Conservation (phyloP, 495 filamentous ascomycete species). For the Barbatosphaeria neglecta region DNA sequence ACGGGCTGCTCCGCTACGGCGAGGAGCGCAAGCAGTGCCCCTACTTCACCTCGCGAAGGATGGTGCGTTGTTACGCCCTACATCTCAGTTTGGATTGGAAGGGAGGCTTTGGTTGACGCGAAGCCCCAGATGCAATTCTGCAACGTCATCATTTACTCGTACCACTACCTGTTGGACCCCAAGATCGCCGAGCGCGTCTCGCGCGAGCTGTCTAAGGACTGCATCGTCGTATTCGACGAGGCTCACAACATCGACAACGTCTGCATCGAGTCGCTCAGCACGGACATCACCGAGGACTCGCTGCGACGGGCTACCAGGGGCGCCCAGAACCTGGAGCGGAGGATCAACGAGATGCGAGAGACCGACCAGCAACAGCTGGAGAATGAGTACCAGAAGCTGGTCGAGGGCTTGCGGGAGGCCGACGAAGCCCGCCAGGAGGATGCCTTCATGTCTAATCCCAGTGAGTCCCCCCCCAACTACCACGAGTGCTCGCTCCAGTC, state of each 20-base stretch:
- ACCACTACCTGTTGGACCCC: slow-evolving; percentile 94
- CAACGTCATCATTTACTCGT: slow-evolving; percentile 99
- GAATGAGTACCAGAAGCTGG: slow-evolving; percentile 89
- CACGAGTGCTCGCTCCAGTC: too few species aligned
- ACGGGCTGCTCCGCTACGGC: slow-evolving; percentile 74
- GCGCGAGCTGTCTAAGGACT: slow-evolving; percentile 92
- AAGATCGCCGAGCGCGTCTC: slow-evolving; percentile 98
- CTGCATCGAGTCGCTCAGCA: slow-evolving; percentile 94
- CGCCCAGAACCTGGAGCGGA: slow-evolving; percentile 78
- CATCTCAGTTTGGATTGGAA: neutral
- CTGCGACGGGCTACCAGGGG: slow-evolving; percentile 78
- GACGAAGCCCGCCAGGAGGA: slow-evolving; percentile 86
- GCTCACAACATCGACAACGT: slow-evolving; percentile 99
- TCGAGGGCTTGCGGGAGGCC: slow-evolving; percentile 79
- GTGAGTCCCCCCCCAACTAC: slow-evolving; percentile 24
- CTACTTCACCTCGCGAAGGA: slow-evolving; percentile 88
- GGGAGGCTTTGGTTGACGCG: neutral
- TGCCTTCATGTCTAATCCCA: slow-evolving; percentile 91
- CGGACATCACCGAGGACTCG: slow-evolving; percentile 91
- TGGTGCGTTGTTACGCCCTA: slow-evolving; percentile 45
- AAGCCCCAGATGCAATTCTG: slow-evolving; percentile 83
- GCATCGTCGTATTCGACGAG: slow-evolving; percentile 97
- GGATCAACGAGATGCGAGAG: slow-evolving; percentile 83
- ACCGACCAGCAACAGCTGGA: slow-evolving; percentile 87
- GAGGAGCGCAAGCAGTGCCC: slow-evolving; percentile 95